Base-by-base conservation (phyloP, 306 rosid genomes). In the Cucurbita ficifolia region DNA sequence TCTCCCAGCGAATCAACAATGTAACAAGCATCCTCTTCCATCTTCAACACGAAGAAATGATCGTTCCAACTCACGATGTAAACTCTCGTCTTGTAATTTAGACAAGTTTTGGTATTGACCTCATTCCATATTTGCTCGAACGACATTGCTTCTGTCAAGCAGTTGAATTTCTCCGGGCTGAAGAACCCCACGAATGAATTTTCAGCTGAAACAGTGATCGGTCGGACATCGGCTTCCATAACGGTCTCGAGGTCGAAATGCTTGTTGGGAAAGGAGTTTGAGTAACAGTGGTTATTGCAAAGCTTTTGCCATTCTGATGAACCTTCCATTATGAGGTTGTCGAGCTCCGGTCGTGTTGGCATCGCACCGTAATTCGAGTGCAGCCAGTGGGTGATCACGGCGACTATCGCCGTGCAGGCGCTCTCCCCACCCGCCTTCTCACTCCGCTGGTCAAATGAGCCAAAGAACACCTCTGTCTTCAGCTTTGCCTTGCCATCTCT, bases 11-110 rank as follows among this genome's bases (percentile, higher is more conserved):
- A 87, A 70, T 90, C 98, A 19, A 93, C 74, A 4, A 93, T 81
- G 42, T 93, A 88, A 76, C 74, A 93, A 56, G 93, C 88, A 39
- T 84, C 72, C 16, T 76, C 80, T 49, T 86, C 97, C 16, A 83
- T 80, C 83, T 88, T 88, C 72, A 93, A 58, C 42, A 88, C 89
- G 10, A 88, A 93, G 84, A 90, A 90, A 77, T 93, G 97, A 77
- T 90, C 96, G 5, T 93, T 90, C 98, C 96, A 93, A 77, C 96
- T 86, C 56, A 90, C 92, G 36, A 93, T 88, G 87, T 87, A 93
- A 75, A 93, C 71, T 21, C 77, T 82, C 3, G 87, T 75, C 21
- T 82, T 61, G 6, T 8, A 46, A 22, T 22, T 21, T 22, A 21
- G 76, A 76, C 21, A 75, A 10, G 63, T 65, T 7, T 75, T 56